Conservation (phyloP, 805 yeast species). For the Yarrowia sp. region DNA sequence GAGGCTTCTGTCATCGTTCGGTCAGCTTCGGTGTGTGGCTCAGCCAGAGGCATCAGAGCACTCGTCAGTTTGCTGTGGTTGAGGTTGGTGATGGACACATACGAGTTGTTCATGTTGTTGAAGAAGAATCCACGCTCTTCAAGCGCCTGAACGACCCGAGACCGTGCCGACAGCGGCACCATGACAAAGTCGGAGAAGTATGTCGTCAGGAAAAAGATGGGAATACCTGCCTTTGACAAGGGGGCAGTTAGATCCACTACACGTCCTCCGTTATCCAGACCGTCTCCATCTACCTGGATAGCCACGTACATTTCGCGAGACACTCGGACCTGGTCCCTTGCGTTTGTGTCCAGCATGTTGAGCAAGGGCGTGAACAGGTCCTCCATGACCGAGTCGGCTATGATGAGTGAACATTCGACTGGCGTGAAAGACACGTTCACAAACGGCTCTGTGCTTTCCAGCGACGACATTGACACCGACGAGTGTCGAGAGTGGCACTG, state of each 20-base stretch:
- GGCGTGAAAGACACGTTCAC: slow-evolving; percentile 70
- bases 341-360: slow-evolving; percentile 46
- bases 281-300: slow-evolving; percentile 68
- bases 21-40: slow-evolving; percentile 9
- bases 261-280: slow-evolving; percentile 58
- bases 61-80: slow-evolving; percentile 31
- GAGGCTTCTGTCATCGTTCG: slow-evolving; percentile 23
- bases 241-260: slow-evolving; percentile 66
- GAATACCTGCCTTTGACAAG: slow-evolving; percentile 61
- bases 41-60: slow-evolving; percentile 24
- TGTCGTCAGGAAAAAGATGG: slow-evolving; percentile 66
- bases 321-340: slow-evolving; percentile 51
- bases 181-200: slow-evolving; percentile 70
- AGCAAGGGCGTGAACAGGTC: slow-evolving; percentile 55
- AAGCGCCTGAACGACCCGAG: slow-evolving; percentile 57
- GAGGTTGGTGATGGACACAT: slow-evolving; percentile 46
- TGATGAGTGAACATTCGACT: slow-evolving; percentile 66
- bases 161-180: slow-evolving; percentile 58
- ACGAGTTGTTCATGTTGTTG: slow-evolving; percentile 56
- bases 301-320: slow-evolving; percentile 57
- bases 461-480: slow-evolving; percentile 41
- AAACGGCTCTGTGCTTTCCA: slow-evolving; percentile 53
- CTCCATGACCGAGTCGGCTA: slow-evolving; percentile 54
- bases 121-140: slow-evolving; percentile 55
- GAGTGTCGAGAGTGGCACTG: slow-evolving; percentile 34